Conservation (phyloP, 2,329 filamentous ascomycete genomes). For the Fusarium sp. region DNA sequence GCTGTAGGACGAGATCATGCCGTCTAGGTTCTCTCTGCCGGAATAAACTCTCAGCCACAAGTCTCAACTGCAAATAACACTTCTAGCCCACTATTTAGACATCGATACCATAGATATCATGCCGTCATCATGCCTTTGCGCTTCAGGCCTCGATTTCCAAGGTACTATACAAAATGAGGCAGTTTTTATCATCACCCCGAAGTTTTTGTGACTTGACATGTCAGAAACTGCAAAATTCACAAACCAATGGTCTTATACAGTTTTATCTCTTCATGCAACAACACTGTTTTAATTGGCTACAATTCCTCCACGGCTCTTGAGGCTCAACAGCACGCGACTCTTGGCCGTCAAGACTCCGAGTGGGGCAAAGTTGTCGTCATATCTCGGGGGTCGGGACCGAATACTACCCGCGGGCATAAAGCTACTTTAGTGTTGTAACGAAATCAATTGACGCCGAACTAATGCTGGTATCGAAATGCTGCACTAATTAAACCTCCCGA, state of each 20-base stretch:
- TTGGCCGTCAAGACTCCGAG: no score
- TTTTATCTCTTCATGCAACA: no score
- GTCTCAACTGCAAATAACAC: no score
- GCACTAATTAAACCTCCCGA: slow-evolving; percentile 17
- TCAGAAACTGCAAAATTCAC: background rate
- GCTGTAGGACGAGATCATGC: background rate
- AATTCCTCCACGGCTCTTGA: background rate
- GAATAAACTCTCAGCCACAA: no score
- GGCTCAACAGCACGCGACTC: background rate
- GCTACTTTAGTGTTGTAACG: background rate
- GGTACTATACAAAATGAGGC: no score
- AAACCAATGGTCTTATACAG: background rate
- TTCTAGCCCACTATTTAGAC: no score
- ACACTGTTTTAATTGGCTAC: background rate
- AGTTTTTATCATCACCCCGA: no score
- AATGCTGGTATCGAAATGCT: background rate
- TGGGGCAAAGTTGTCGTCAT: background rate
- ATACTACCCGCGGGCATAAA: background rate
- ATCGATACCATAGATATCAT: no score
- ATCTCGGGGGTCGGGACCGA: background rate
- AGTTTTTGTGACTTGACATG: background rate
- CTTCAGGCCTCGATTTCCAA: no score
- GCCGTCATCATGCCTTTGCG: background rate
- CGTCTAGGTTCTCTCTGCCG: no score
- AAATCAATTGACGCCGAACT: background rate